Base-by-base conservation (phyloP, 2,329 filamentous ascomycete genomes). In the Calonectria naviculata region DNA sequence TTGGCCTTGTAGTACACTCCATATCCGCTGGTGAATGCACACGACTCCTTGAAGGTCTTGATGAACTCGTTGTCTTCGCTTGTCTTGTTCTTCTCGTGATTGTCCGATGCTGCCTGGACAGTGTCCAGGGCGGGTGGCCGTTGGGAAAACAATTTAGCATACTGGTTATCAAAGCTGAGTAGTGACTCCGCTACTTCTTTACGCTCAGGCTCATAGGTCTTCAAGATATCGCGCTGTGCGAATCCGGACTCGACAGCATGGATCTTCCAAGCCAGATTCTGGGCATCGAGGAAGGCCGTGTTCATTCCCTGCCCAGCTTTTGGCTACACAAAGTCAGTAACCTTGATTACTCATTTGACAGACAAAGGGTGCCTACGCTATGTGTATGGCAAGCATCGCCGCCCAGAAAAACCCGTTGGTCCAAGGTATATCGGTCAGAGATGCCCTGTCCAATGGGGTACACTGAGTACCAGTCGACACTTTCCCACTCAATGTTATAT, bases 241-340 rank as follows among this genome's bases (percentile, higher is more conserved):
- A 97, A 94, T 15, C 95, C 95, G 29, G 89, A 88, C 81, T 98
- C 95, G 12, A 98, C 96, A 41, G 94, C 92, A 80, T 98, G 95
- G 63, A 98, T 94, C 86, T 98, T 98, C 95, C 95, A 98, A 9
- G 95, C 95, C 46, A 98, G 87, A 82, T 98, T 98, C 71, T 95
- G 90, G 0, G 95, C 95, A 76, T 96, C 93, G 63, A 93, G 86
- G 83, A 95, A 94, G 4, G 92, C 93, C 0, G 93, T 93, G 78
- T 95, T 95, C 93, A 95, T 95, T 34, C 93, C 93, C 81, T 94
- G 93, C 1, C 93, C 93, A 36, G 93, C 93, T 85, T 94, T 94
- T 42, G 93, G 93, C 89, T 91, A 78, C 88, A 86, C 58, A 88
- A 82, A 60, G 69, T 79, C 21, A 79, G 71, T 42, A 38, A 41